A percentile compares a stretch with the other conserved stretches of the same genome.
Conservation (phyloP, 768 basidiomycete species). For the Rhodotorula taiwanensis region DNA sequence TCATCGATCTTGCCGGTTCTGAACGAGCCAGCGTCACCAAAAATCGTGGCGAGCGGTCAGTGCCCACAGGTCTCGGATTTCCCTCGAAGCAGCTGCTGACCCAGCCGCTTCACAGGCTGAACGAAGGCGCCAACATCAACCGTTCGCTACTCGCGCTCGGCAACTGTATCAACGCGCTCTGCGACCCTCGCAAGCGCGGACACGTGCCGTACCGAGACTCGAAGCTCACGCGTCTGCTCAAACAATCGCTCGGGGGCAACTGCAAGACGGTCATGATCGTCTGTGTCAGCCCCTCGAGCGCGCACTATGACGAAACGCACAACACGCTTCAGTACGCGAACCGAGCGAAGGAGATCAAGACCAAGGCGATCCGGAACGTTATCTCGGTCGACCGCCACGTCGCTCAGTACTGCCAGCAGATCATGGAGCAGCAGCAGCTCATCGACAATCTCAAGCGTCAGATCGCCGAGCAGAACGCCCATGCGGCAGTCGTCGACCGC, state of each 20-base stretch:
- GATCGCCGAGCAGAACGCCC: constrained; percentile 61
- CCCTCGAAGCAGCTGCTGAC: neutral
- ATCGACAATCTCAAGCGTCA: constrained; percentile 80
- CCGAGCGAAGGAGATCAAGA: constrained; percentile 96
- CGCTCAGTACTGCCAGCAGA: constrained; percentile 88
- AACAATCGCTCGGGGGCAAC: constrained; percentile 96
- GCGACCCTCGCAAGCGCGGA: constrained; percentile 70
- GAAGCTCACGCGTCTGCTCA: constrained; percentile 93
- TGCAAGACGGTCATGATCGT: constrained; percentile 99
- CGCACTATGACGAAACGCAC: constrained; percentile 96
- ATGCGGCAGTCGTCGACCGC: constrained; percentile 48
- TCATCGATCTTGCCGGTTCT: constrained; percentile 96
- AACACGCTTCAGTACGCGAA: constrained; percentile 97
- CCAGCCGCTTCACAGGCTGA: constrained; percentile 52
- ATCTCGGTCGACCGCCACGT: constrained; percentile 93
- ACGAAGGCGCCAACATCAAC: constrained; percentile 98
- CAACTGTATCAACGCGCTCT: constrained; percentile 97
- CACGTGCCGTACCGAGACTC: constrained; percentile 97
- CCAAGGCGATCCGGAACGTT: constrained; percentile 89
- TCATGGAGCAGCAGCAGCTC: constrained; percentile 75
- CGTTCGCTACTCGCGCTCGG: constrained; percentile 94
- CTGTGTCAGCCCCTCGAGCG: constrained; percentile 88
- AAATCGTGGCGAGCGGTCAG: constrained; percentile 82
- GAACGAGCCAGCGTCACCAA: constrained; percentile 92
- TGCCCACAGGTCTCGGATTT: neutral